Percentiles rank a stretch among this genome's conserved stretches.
Conservation (phyloP, 2,329 filamentous ascomycete species). For the Periconia macrospinosa region DNA sequence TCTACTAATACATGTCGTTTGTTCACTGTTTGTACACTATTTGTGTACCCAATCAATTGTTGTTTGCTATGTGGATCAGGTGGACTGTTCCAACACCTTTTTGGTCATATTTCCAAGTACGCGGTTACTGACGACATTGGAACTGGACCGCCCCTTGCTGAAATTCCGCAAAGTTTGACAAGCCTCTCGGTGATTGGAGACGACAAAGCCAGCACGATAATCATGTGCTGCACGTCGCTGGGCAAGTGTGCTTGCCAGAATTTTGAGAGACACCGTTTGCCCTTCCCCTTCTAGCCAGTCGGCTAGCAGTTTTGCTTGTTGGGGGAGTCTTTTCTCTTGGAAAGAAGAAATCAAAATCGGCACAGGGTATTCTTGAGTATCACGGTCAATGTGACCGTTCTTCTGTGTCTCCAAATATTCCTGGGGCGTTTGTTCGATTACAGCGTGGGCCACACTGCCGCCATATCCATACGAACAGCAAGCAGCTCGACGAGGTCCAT, state of each 20-base stretch:
- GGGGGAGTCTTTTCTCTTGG: slow-evolving; percentile 34
- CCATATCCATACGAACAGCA: slow-evolving; percentile 52
- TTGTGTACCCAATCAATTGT: too few relatives aligned
- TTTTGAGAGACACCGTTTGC: slow-evolving; percentile 11
- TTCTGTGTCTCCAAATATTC: slow-evolving; percentile 1
- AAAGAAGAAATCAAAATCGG: slow-evolving; percentile 31
- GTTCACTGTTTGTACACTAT: too few relatives aligned
- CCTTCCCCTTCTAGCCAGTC: slow-evolving; percentile 27
- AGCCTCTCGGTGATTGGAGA: slow-evolving; percentile 21
- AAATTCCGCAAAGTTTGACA: slow-evolving; percentile 18
- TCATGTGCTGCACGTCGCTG: slow-evolving; percentile 39
- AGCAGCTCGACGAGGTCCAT: slow-evolving; percentile 34
- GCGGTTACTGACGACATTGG: slow-evolving; percentile 10
- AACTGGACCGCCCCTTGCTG: slow-evolving; percentile 8
- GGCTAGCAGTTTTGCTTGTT: slow-evolving; percentile 20
- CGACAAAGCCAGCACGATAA: slow-evolving; percentile 30
- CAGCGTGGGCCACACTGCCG: slow-evolving; percentile 46
- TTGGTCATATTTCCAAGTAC: slow-evolving; percentile 11
- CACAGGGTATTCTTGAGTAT: neutral
- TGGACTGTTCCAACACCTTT: too few relatives aligned
- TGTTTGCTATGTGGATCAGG: too few relatives aligned
- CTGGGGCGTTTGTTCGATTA: slow-evolving; percentile 38
- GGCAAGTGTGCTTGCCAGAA: slow-evolving; percentile 30
- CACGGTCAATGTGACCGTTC: neutral
- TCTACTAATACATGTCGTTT: too few relatives aligned